Evolutionary conservation across 2,329 filamentous ascomycete genomes (phyloP).

Genomic region (Colletotrichum horii): DNA sequence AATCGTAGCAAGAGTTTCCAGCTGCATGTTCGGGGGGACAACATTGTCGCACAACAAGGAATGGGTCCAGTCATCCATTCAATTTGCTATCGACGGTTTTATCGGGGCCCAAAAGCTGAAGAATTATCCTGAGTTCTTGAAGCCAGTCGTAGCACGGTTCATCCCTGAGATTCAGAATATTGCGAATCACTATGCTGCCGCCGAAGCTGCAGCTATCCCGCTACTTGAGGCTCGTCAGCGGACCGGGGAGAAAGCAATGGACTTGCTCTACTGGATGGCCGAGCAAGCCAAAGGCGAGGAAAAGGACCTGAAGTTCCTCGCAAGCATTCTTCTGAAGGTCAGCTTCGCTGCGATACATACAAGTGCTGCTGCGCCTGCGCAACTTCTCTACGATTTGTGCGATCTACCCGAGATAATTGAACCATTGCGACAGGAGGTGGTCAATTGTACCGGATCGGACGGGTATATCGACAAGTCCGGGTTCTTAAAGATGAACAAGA

Average conservation of each 20-base stretch:
- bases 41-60: conserved; percentile 29
- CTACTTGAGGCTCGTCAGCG: conserved; percentile 25
- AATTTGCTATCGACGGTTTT: conserved; percentile 33
- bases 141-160: conserved; percentile 28
- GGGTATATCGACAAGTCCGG: neutral
- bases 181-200: conserved; percentile 25
- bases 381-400: conserved; percentile 32
- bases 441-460: neutral
- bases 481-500: neutral
- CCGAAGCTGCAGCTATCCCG: conserved; percentile 28
- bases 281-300: conserved; percentile 24
- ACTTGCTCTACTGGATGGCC: conserved; percentile 26
- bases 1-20: conserved; percentile 32
- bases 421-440: neutral
- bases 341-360: conserved; percentile 34
- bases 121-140: conserved; percentile 25
- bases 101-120: conserved; percentile 27
- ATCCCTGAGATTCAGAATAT: conserved; percentile 31
- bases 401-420: neutral
- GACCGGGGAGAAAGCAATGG: conserved; percentile 21
- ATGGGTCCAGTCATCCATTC: conserved; percentile 32
- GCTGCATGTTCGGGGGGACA: conserved; percentile 32
- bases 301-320: conserved; percentile 25
- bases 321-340: conserved; percentile 29
- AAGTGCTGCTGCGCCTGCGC: conserved; percentile 26